Evolutionary conservation across 352 stramenopile genomes (phyloP).

Genomic region (Phytophthora pistaciae): DNA sequence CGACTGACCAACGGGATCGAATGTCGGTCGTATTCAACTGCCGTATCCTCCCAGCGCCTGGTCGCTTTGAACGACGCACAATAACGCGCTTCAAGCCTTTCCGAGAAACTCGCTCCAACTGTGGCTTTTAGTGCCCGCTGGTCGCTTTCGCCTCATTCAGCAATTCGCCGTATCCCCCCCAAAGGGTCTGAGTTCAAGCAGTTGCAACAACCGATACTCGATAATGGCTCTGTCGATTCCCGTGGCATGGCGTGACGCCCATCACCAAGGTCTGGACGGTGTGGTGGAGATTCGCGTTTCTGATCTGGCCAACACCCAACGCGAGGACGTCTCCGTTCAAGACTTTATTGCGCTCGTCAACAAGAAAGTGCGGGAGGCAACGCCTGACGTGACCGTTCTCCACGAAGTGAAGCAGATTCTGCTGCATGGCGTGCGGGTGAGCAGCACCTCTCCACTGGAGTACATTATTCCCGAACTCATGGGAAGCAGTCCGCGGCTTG

Average conservation of each 20-base stretch:
- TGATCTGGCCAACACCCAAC: not conserved
- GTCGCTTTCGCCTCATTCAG: not conserved
- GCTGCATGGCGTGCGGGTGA: conserved; percentile 7
- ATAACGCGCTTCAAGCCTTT: not conserved
- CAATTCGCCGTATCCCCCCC: not conserved
- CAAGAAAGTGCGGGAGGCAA: not conserved
- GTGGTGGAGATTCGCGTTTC: not conserved
- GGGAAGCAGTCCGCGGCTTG: conserved; percentile 5
- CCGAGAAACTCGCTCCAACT: not conserved
- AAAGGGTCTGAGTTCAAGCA: not conserved
- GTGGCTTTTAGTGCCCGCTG: not conserved
- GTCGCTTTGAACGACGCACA: not conserved
- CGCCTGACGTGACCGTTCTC: not conserved
- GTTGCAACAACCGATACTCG: not conserved
- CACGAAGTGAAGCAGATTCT: conserved; percentile 10
- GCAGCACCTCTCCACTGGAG: not conserved
- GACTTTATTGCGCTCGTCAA: conserved; percentile 16
- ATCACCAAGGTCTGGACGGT: not conserved
- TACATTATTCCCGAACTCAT: conserved; percentile 14
- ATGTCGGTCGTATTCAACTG: too few relatives aligned
- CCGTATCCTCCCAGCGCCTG: too few relatives aligned
- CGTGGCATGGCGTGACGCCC: not conserved
- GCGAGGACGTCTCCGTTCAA: not conserved
- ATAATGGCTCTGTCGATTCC: not conserved
- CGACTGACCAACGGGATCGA: too few relatives aligned